phyloP scores from a whole-genome alignment of 2,329 filamentous ascomycete species.

The Tolypocladium ovalisporum region DNA sequence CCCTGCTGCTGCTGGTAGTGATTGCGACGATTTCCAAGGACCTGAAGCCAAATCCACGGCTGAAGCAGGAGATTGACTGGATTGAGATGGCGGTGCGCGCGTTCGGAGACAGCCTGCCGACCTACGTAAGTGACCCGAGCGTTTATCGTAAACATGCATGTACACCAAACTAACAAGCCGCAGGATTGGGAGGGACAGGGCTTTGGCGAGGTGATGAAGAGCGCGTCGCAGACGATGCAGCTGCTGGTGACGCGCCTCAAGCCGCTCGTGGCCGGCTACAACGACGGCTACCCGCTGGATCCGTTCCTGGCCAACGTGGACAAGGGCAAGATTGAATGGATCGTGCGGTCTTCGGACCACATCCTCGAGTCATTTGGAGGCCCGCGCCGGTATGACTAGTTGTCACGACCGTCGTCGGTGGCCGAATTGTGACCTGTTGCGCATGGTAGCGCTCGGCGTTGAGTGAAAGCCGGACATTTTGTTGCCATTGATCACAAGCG shows the following conservation, averaged over 20 bases:
- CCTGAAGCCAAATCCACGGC: conserved; percentile 37
- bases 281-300: conserved; percentile 25
- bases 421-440: background rate
- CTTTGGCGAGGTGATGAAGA: conserved; percentile 24
- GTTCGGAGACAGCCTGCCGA: conserved; percentile 35
- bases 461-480: background rate
- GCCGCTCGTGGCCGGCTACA: conserved; percentile 21
- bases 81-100: conserved; percentile 48
- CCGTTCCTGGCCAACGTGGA: conserved; percentile 27
- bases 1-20: conserved; percentile 52
- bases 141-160: background rate
- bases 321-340: conserved; percentile 27
- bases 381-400: conserved; percentile 17
- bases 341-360: conserved; percentile 23
- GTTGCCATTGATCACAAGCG: background rate
- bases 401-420: background rate
- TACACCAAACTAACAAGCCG: conserved; percentile 7
- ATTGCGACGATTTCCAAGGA: conserved; percentile 53
- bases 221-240: conserved; percentile 27
- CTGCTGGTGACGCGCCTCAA: conserved; percentile 23
- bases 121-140: conserved; percentile 34
- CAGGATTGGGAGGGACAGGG: conserved; percentile 28
- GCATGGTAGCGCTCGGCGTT: conserved; percentile 3
- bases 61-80: conserved; percentile 48
- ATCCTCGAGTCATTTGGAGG: conserved; percentile 21